Evolutionary conservation across 768 basidiomycete species (phyloP), one percentile per base, ranked within the genome.

Genomic region (Tulasnella sp.): DNA sequence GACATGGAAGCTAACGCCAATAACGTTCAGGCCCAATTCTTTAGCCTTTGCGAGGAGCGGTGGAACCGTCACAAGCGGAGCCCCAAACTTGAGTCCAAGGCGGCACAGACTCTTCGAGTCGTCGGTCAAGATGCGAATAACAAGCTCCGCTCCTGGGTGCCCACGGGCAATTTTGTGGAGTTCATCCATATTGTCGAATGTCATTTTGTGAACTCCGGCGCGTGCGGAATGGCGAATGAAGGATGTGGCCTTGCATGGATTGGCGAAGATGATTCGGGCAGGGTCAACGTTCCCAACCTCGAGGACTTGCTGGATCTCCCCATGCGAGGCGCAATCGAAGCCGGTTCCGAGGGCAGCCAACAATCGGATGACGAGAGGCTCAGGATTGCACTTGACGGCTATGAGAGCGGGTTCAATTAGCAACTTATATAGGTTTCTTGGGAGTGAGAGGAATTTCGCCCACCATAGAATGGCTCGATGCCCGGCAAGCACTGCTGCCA

Each of bases 341-440:
- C 96, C 96, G 1, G 94, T 88, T 38, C 98, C 98, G 74, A 98
- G 87, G 40, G 94, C 91, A 24, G 95, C 94, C 58, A 99, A 90
- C 74, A 99, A 89, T 80, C 96, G 92, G 75, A 99, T 88, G 79
- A 99, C 92, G 83, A 95, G 95, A 4, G 96, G 96, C 83, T 99
- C 97, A 31, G 98, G 97, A 87, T 99, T 99, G 87, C 96, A 98
- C 87, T 99, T 99, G 84, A 99, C 91, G 80, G 98, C 96, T 96
- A 84, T 77, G 82, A 81, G 71, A 80, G 40, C 24, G 81, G 75
- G 68, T 82, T 40, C n/a, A 52, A 42, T 71, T 74, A 81, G 84
- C 80, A 84, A 83, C 71, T 83, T 83, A 82, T 80, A 39, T 38
- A 38, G 27, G 31, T 21, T 77, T 27, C 36, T 27, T 56, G 44